phyloP scores from a whole-genome alignment of 306 rosid genomes.

The Casuarina cunninghamiana region DNA sequence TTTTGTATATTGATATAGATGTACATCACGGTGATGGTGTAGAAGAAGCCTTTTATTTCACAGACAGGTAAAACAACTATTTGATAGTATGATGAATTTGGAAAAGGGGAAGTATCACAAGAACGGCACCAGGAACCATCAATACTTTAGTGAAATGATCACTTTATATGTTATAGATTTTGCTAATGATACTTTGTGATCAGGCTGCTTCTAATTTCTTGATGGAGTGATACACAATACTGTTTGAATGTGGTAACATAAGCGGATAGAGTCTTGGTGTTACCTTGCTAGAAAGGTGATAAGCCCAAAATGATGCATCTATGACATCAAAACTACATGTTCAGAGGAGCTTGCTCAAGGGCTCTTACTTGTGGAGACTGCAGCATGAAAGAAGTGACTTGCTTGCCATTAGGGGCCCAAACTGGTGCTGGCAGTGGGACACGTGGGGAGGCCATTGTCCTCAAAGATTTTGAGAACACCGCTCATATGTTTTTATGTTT shows the following conservation, averaged over 20 bases:
- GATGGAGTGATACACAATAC: neutral
- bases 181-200: neutral
- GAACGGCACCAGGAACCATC: neutral
- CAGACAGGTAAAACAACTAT: conserved; percentile 73
- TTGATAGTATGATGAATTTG: conserved; percentile 16
- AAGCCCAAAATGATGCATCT: conserved; percentile 5
- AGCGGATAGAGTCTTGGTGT: neutral
- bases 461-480: conserved; percentile 1
- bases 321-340: neutral
- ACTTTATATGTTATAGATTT: neutral
- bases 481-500: neutral
- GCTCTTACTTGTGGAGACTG: neutral
- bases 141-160: neutral
- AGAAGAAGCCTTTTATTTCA: conserved; percentile 96
- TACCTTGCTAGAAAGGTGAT: neutral
- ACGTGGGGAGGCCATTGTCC: neutral
- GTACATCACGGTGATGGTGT: conserved; percentile 99
- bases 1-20: conserved; percentile 91
- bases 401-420: neutral
- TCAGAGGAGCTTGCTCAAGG: neutral
- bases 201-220: neutral
- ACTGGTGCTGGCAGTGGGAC: neutral
- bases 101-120: neutral
- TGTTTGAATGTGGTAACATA: neutral
- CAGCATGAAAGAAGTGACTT: neutral